phyloP scores from a whole-genome alignment of 768 basidiomycete genomes.

The Xerocomus spinulosus region DNA sequence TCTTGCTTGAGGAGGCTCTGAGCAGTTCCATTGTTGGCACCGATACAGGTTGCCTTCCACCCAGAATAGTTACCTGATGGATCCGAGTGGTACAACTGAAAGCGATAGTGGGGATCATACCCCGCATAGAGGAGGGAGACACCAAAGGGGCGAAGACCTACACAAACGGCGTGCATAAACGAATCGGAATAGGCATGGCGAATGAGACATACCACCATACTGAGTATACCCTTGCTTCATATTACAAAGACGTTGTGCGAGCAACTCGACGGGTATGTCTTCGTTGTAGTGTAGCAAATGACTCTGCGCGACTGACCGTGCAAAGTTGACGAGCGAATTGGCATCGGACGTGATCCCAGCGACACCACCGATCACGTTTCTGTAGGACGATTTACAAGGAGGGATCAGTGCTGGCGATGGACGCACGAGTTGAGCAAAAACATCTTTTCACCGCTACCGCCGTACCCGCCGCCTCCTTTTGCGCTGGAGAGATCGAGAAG shows the following conservation, averaged over 20 bases:
- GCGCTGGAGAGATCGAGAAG: slow-evolving; percentile 85
- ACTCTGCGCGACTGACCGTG: slow-evolving; percentile 83
- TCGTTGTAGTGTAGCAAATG: slow-evolving; percentile 92
- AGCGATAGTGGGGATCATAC: slow-evolving; percentile 91
- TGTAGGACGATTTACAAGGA: slow-evolving; percentile 34
- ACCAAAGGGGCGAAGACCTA: slow-evolving; percentile 93
- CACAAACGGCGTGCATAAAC: neutral
- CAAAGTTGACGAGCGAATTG: slow-evolving; percentile 94
- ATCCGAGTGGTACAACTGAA: slow-evolving; percentile 98
- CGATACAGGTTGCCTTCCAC: slow-evolving; percentile 98
- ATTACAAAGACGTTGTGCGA: slow-evolving; percentile 91
- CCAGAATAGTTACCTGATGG: slow-evolving; percentile 98
- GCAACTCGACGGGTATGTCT: slow-evolving; percentile 95
- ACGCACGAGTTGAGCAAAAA: slow-evolving; percentile 86
- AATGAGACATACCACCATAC: slow-evolving; percentile 68
- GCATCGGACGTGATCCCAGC: slow-evolving; percentile 97
- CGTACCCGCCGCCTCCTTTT: slow-evolving; percentile 79
- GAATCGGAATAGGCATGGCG: neutral
- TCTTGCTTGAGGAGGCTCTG: slow-evolving; percentile 96
- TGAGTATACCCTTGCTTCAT: slow-evolving; percentile 99
- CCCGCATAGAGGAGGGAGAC: slow-evolving; percentile 96
- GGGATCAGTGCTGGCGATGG: neutral
- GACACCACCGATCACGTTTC: slow-evolving; percentile 93
- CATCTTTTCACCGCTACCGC: slow-evolving; percentile 98
- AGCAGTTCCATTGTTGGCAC: slow-evolving; percentile 96